Percentiles rank a stretch among this genome's conserved stretches.
phyloP scores from a whole-genome alignment of 208 protist species.

The Acanthamoeba castellanii region DNA sequence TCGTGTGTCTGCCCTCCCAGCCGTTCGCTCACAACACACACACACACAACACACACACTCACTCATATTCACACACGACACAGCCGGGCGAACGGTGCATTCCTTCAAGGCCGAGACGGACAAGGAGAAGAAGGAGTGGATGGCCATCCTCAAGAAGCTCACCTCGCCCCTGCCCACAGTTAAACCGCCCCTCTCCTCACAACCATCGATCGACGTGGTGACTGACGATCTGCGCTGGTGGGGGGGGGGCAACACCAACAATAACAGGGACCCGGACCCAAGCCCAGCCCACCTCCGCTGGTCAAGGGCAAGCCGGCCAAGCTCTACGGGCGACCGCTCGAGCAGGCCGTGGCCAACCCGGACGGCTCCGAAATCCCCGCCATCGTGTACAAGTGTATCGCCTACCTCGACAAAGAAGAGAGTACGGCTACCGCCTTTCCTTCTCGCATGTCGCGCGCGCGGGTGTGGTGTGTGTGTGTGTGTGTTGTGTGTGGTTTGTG shows the following conservation, averaged over 20 bases:
- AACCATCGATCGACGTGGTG: neutral
- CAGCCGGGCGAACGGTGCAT: neutral
- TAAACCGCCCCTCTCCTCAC: neutral
- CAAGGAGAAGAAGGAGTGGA: slow-evolving; percentile 54
- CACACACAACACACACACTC: no score
- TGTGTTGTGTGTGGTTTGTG: neutral
- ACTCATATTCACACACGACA: no score
- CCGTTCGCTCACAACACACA: no score
- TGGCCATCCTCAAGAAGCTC: slow-evolving; percentile 17
- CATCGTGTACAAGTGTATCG: slow-evolving; percentile 46
- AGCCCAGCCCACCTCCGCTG: slow-evolving; percentile 48
- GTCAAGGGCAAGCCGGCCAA: slow-evolving; percentile 50
- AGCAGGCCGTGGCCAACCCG: slow-evolving; percentile 31
- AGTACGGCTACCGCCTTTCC: neutral
- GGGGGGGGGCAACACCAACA: neutral
- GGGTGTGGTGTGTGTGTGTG: no score
- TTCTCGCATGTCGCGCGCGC: neutral
- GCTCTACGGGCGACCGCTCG: slow-evolving; percentile 39
- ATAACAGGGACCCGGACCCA: slow-evolving; percentile 4
- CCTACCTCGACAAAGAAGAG: slow-evolving; percentile 49
- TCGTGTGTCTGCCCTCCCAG: neutral
- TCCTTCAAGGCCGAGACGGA: slow-evolving; percentile 45
- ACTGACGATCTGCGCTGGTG: neutral
- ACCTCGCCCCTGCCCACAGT: slow-evolving; percentile 11
- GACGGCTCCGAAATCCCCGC: slow-evolving; percentile 66